Evolutionary conservation across 2,329 filamentous ascomycete genomes (phyloP).

Genomic region (Pyricularia sp.): DNA sequence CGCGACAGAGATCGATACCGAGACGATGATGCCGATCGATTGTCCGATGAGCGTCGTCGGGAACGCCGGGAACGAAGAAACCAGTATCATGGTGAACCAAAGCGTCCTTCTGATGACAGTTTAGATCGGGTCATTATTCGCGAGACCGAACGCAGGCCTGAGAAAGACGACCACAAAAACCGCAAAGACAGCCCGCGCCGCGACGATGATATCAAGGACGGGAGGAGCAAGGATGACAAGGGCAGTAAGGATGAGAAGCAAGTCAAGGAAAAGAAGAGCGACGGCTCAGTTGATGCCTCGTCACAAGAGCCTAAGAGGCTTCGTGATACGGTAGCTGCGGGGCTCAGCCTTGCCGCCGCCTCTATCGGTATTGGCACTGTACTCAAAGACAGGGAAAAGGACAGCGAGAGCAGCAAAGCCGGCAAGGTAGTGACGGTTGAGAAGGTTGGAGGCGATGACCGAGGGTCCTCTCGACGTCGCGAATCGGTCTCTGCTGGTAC

Average conservation of each 20-base stretch:
- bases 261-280: slow-evolving; percentile 12
- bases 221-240: slow-evolving; percentile 10
- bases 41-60: slow-evolving; percentile 4
- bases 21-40: neutral
- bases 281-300: slow-evolving; percentile 7
- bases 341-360: slow-evolving; percentile 34
- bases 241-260: slow-evolving; percentile 6
- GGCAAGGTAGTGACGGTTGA: slow-evolving; percentile 19
- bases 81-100: slow-evolving; percentile 11
- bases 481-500: slow-evolving; percentile 10
- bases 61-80: slow-evolving; percentile 11
- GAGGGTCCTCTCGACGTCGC: slow-evolving; percentile 15
- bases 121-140: slow-evolving; percentile 9
- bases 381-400: slow-evolving; percentile 20
- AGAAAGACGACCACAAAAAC: neutral
- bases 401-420: slow-evolving; percentile 6
- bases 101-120: slow-evolving; percentile 17
- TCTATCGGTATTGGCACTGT: slow-evolving; percentile 29
- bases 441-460: neutral
- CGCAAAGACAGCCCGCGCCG: slow-evolving; percentile 5
- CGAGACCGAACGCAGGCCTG: slow-evolving; percentile 4
- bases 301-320: slow-evolving; percentile 23
- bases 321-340: slow-evolving; percentile 34
- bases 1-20: slow-evolving; percentile 1
- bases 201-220: slow-evolving; percentile 7